Evolutionary conservation across 2,329 filamentous ascomycete genomes (phyloP), one percentile per base, ranked within the genome.

Genomic region (Arthrocladium fulminans): DNA sequence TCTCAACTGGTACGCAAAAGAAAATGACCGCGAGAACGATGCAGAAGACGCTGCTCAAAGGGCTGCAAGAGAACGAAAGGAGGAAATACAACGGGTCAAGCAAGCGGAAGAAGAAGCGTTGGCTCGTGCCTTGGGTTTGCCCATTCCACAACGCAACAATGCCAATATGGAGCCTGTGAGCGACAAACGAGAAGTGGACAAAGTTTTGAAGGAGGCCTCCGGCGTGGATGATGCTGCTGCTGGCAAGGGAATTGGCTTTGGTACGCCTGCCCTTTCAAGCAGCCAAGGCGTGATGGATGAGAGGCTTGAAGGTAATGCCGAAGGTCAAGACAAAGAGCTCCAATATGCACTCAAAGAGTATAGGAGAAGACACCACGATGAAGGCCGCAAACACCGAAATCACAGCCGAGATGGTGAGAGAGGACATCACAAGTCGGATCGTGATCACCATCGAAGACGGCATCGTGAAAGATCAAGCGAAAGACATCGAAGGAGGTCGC

Each of bases 41-140:
- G 71, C 65, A 53, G 80, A 79, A 60, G 80, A 77, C 1, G 71
- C 74, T 5, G 79, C 81, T 52, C 74, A 83, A 59, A 75, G 72
- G 41, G 70, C 67, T 13, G 77, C 73, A 37, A 72, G 79, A 52
- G 77, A 84, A 61, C 75, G 84, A 47, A 81, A 80, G 52, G 84
- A 88, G 59, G 90, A 96, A 66, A 76, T 92, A 58, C 79, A 80
- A 57, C 81, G 76, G 57, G 76, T 96, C 63, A 96, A 95, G 61
- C 86, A 95, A 65, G 87, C 85, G 0, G 92, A 98, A 61, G 86
- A 95, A 63, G 90, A 96, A 64, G 92, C 89, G 1, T 83, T 97
- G 63, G 82, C 88, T 2, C 76, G 73, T 38, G 89, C 89, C 0
- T 70, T 98, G 47, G 92, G 92, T 0, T 69, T 96, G 24, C 88